Base-by-base conservation (phyloP, 768 basidiomycete genomes). In the Candolleomyces eurysporus region DNA sequence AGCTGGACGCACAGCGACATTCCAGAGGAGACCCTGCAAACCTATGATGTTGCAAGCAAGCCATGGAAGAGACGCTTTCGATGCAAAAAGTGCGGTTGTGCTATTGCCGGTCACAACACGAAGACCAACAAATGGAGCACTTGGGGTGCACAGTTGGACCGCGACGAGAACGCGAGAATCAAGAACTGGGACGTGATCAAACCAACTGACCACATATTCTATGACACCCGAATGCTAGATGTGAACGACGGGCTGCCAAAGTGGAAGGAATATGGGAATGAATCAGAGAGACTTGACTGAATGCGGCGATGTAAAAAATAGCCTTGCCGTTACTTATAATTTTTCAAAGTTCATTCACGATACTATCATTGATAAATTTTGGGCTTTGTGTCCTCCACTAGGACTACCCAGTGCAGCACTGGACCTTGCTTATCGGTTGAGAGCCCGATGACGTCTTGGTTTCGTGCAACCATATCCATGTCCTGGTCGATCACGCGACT, bases 201-300 rank as follows among this genome's bases (percentile, higher is more conserved):
- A 66, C 90, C 89, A 0, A 88, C 84, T 0, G 82, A 75, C 0
- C 87, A 89, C 67, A 84, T 85, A 5, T 90, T 88, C 71, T 89
- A 89, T 64, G 84, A 73, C 10, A 89, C 88, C 21, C 77, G 84
- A 21, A 70, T 88, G 75, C 61, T 88, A 63, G 83, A 86, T 58
- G 71, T 88, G 16, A 62, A 76, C 6, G 89, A 90, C 65, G 76
- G 67, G 8, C 61, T 90, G 66, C 76, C 76, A 36, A 90, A 89
- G 66, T 89, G 86, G 86, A 77, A 80, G 22, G 88, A 86, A n/a
- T 90, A 89, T 68, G 81, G 83, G 64, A 74, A 71, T 17, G 66
- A 71, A 46, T 88, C 86, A 21, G 64, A 68, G 54, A 74, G 69
- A 62, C 59, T 72, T 48, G 65, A 48, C 40, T 70, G 68, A 51